Conservation (phyloP, 805 yeast genomes). For the Nematodospora valgi region DNA sequence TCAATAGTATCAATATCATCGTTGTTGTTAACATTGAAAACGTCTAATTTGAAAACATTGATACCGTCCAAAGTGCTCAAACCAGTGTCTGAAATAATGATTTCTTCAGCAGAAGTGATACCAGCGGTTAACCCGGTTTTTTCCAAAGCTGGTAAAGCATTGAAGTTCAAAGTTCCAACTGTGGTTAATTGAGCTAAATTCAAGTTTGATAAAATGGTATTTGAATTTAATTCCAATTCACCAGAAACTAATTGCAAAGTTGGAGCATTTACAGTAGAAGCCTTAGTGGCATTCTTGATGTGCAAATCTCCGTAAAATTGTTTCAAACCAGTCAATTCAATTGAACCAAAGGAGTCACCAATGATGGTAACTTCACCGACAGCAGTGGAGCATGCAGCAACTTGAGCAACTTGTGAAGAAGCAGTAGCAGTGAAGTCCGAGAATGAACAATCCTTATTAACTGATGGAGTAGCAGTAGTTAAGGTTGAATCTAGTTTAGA, state of each 20-base stretch:
- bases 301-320: conserved; percentile 74
- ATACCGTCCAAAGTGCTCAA: conserved; percentile 68
- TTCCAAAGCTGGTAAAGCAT: conserved; percentile 82
- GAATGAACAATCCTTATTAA: conserved; percentile 63
- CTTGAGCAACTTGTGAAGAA: conserved; percentile 72
- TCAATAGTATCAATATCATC: conserved; percentile 65
- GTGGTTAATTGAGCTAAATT: conserved; percentile 75
- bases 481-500: conserved; percentile 38
- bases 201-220: conserved; percentile 65
- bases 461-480: conserved; percentile 53
- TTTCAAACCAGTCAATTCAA: conserved; percentile 70
- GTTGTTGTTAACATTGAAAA: conserved; percentile 89
- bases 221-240: conserved; percentile 54
- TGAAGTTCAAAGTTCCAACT: conserved; percentile 77
- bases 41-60: conserved; percentile 42
- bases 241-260: conserved; percentile 72
- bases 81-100: conserved; percentile 72
- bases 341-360: conserved; percentile 56
- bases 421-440: conserved; percentile 66
- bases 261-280: conserved; percentile 74
- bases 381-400: conserved; percentile 72
- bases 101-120: conserved; percentile 68
- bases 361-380: conserved; percentile 73
- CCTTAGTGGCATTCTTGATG: conserved; percentile 60
- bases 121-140: conserved; percentile 63